Conservation (phyloP, 257 asterid genomes). For the Paulownia fortunei region DNA sequence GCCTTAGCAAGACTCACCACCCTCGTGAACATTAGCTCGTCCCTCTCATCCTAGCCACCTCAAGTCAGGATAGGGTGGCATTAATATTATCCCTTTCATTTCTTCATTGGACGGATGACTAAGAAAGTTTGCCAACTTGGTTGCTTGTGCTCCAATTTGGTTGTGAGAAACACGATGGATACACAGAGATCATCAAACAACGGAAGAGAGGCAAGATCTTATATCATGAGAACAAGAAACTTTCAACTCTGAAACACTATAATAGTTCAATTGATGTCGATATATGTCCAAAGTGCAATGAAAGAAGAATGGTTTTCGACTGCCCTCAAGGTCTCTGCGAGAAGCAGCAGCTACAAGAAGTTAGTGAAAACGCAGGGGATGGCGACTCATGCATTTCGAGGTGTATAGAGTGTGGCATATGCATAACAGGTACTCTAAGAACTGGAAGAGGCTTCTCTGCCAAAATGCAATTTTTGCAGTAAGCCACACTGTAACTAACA, state of each 20-base stretch:
- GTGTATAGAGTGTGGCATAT: constrained; percentile 78
- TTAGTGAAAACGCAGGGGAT: constrained; percentile 54
- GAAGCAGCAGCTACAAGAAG: constrained; percentile 17
- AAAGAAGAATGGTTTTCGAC: constrained; percentile 59
- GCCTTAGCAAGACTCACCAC: too few relatives aligned
- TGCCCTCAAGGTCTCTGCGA: constrained; percentile 57
- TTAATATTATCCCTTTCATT: too few relatives aligned
- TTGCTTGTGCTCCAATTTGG: too few relatives aligned
- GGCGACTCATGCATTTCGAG: constrained; percentile 59
- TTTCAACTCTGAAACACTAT: constrained; percentile 21
- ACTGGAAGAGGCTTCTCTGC: constrained; percentile 56
- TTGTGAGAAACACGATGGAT: too few relatives aligned
- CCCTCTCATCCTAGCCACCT: too few relatives aligned
- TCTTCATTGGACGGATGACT: too few relatives aligned
- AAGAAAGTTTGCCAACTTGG: too few relatives aligned
- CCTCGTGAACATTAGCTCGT: too few relatives aligned
- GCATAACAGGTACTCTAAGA: constrained; percentile 56
- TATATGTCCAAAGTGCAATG: constrained; percentile 58
- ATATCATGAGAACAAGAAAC: constrained; percentile 40
- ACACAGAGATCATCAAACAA: constrained; percentile 30
- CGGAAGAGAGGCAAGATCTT: constrained; percentile 29
- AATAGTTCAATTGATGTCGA: constrained; percentile 61
- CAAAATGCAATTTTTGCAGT: constrained; percentile 77
- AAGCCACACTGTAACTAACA: constrained; percentile 74
- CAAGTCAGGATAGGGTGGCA: too few relatives aligned